Conservation (phyloP, 1,139 yeast genomes). For the Nakaseomyces uthaithaninus region DNA sequence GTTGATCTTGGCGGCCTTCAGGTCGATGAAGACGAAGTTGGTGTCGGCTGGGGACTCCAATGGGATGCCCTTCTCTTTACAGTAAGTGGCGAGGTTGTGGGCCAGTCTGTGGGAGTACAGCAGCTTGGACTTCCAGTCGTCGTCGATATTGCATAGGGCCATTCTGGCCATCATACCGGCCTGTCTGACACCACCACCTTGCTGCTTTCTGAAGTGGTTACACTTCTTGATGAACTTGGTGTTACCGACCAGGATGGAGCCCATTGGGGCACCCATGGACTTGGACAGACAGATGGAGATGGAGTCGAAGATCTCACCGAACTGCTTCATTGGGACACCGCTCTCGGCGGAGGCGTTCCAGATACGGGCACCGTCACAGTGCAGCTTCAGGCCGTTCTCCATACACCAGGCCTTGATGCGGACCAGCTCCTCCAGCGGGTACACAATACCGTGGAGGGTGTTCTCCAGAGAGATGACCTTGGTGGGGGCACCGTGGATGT, state of each 20-base stretch:
- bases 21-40: conserved; percentile 75
- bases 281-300: conserved; percentile 85
- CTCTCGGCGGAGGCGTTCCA: conserved; percentile 84
- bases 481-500: conserved; percentile 86
- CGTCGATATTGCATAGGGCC: conserved; percentile 72
- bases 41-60: conserved; percentile 76
- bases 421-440: conserved; percentile 73
- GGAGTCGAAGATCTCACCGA: conserved; percentile 75
- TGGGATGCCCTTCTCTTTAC: conserved; percentile 45
- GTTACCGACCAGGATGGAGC: conserved; percentile 76
- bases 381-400: conserved; percentile 55
- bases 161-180: conserved; percentile 75
- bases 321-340: conserved; percentile 60
- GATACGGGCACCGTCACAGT: conserved; percentile 91
- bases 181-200: conserved; percentile 93
- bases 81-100: conserved; percentile 53
- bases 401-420: conserved; percentile 67
- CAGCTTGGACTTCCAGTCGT: conserved; percentile 55
- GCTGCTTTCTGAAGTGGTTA: conserved; percentile 83
- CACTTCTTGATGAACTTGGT: conserved; percentile 57
- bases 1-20: conserved; percentile 50
- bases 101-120: conserved; percentile 60
- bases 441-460: conserved; percentile 74
- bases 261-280: conserved; percentile 91
- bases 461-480: conserved; percentile 78